Evolutionary conservation across 1,284 basidiomycete species (phyloP).

Genomic region (Cutaneotrichosporon mucoides): DNA sequence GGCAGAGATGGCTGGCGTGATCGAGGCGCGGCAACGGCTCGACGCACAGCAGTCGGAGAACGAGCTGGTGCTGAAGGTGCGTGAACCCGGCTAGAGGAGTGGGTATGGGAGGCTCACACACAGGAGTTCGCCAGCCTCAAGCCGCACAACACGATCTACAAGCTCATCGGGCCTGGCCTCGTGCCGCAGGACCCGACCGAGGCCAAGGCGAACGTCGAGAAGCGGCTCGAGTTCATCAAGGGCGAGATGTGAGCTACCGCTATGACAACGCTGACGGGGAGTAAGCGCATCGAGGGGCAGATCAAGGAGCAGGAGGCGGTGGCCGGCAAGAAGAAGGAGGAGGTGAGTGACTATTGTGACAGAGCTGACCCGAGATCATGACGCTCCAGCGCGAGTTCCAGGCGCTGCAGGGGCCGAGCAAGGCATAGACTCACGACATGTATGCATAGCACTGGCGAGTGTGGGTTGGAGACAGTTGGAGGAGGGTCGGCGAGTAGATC

Average conservation of each 20-base stretch:
- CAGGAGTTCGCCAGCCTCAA: constrained; percentile 81
- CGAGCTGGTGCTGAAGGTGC: constrained; percentile 82
- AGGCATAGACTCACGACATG: constrained; percentile 4
- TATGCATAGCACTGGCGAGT: constrained; percentile 6
- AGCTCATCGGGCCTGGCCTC: constrained; percentile 86
- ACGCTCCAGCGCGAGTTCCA: constrained; percentile 44
- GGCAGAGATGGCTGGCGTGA: constrained; percentile 62
- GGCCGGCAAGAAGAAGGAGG: constrained; percentile 70
- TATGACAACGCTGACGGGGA: constrained; percentile 39
- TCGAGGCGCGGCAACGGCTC: constrained; percentile 75
- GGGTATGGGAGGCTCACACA: neutral
- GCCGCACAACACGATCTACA: constrained; percentile 78
- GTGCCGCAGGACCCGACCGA: constrained; percentile 85
- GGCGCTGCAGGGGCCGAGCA: constrained; percentile 32
- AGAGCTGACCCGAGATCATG: constrained; percentile 33
- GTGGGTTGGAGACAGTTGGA: too few relatives aligned
- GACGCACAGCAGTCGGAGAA: constrained; percentile 90
- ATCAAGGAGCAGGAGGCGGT: constrained; percentile 70
- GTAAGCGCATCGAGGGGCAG: constrained; percentile 73
- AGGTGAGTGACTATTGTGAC: constrained; percentile 55
- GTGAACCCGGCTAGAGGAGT: constrained; percentile 7
- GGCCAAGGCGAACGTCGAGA: constrained; percentile 85
- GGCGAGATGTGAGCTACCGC: constrained; percentile 71
- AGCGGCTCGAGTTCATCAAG: constrained; percentile 83
- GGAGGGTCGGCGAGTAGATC: too few relatives aligned